Base-by-base conservation (phyloP, 768 basidiomycete species). In the Auriculariales sp. region DNA sequence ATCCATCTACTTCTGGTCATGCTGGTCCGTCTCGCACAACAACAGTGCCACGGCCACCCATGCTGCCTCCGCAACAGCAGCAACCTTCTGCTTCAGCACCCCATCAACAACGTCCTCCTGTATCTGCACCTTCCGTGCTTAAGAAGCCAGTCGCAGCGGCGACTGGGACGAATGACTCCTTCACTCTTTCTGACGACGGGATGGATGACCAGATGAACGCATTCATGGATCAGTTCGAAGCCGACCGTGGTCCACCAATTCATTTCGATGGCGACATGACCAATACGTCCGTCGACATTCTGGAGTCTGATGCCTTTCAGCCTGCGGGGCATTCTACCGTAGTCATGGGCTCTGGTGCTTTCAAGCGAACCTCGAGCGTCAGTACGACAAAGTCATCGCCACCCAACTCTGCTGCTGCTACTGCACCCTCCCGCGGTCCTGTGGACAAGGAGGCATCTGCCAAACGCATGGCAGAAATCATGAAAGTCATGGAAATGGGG, bases 161-260 rank as follows among this genome's bases (percentile, higher is more conserved):
- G 63, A 67, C 31, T 48, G 31, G 71, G 71, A 3, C 71, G 63
- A 67, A 67, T 15, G 54, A 70, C 0, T 79, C 73, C 53, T 66
- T 68, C 10, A 72, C 78, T 54, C 66, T 68, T 50, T 81, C 80
- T 1, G 80, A 87, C 33, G 83, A 85, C 36, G 36, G 22, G n/a
- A n/a, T n/a, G n/a, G n/a, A n/a, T n/a, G n/a, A n/a, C n/a, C n/a
- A n/a, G n/a, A n/a, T n/a, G n/a, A n/a, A n/a, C n/a, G n/a, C n/a
- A n/a, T n/a, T n/a, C n/a, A n/a, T n/a, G 39, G 39, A 19, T 12
- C 6, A 24, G 6, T 10, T 19, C 7, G 39, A 44, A 19, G 2
- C 19, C 4, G 39, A 44, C 39, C 6, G 6, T 25, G 39, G 39
- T 15, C 39, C 39, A 7, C 39, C 39, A 11, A 44, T 44, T 25